A percentile compares a stretch with the other conserved stretches of the same genome.
Conservation (phyloP, 768 basidiomycete genomes). For the Amanita pallidorosea region DNA sequence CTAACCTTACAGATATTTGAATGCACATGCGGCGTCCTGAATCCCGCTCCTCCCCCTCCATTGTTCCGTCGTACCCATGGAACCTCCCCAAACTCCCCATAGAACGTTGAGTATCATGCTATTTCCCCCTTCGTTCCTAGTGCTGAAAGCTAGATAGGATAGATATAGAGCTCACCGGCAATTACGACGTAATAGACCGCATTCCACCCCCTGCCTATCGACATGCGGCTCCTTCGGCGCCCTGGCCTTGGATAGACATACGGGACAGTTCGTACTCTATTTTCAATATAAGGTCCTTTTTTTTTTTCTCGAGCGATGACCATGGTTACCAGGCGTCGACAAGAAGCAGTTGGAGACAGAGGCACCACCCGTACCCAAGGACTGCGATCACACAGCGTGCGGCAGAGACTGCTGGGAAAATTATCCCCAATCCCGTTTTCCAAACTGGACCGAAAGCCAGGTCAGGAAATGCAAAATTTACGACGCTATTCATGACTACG, state of each 20-base stretch:
- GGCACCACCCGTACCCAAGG: slow-evolving; percentile 23
- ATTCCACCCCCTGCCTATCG: slow-evolving; percentile 29
- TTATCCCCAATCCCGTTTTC: slow-evolving; percentile 38
- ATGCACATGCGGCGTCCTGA: neutral
- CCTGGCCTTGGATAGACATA: slow-evolving; percentile 36
- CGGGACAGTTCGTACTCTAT: slow-evolving; percentile 19
- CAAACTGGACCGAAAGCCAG: slow-evolving; percentile 45
- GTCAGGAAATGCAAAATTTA: slow-evolving; percentile 28
- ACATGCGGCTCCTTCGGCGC: slow-evolving; percentile 34
- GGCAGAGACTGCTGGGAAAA: slow-evolving; percentile 24
- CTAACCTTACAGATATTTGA: neutral
- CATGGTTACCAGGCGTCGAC: slow-evolving; percentile 15
- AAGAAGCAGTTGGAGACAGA: slow-evolving; percentile 22
- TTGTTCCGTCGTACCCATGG: neutral
- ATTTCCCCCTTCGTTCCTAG: neutral
- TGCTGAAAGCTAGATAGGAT: neutral
- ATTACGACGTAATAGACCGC: neutral
- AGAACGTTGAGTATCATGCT: neutral
- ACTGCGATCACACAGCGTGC: slow-evolving; percentile 27
- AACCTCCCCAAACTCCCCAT: neutral
- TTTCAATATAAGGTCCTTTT: neutral
- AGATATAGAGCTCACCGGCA: neutral
- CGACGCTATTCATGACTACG: slow-evolving; percentile 22
- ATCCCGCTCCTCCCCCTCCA: neutral
- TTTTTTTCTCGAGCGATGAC: no score